Evolutionary conservation across 2,329 filamentous ascomycete species (phyloP).

Genomic region (Hortaea werneckii): DNA sequence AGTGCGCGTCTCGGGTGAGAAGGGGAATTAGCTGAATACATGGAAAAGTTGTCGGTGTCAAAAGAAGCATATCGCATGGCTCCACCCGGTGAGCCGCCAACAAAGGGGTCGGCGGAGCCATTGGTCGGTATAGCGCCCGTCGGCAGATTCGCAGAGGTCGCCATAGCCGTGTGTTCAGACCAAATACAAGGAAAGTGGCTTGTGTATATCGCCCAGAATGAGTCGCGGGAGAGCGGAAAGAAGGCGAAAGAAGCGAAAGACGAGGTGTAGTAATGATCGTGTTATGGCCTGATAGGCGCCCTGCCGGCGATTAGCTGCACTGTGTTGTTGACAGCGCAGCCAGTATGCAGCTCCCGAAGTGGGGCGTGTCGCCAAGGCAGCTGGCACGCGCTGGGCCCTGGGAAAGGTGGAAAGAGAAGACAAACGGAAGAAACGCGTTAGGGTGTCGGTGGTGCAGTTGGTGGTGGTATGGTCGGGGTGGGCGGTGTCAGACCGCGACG

Average conservation of each 20-base stretch:
- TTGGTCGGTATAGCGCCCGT: constrained; percentile 32
- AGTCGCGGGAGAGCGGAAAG: neutral
- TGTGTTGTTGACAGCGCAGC: no score
- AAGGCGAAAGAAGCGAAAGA: neutral
- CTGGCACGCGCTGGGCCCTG: no score
- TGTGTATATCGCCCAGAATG: neutral
- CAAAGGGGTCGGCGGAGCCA: constrained; percentile 35
- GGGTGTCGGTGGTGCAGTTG: no score
- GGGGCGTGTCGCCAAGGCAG: no score
- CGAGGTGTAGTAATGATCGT: neutral
- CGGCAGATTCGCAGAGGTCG: constrained; percentile 31
- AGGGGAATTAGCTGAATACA: constrained; percentile 68
- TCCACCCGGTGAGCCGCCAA: constrained; percentile 25
- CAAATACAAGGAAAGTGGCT: neutral
- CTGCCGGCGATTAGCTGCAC: no score
- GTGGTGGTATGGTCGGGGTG: no score
- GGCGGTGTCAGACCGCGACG: no score
- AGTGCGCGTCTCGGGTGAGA: constrained; percentile 79
- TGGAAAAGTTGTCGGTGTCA: constrained; percentile 63
- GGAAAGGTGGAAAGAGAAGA: no score
- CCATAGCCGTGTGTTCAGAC: constrained; percentile 22
- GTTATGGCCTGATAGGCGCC: no score
- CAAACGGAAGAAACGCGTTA: no score
- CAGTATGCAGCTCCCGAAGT: no score
- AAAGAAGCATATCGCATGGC: constrained; percentile 71